phyloP scores from a whole-genome alignment of 1,284 basidiomycete species.

The Singerocomus rubriflavus region DNA sequence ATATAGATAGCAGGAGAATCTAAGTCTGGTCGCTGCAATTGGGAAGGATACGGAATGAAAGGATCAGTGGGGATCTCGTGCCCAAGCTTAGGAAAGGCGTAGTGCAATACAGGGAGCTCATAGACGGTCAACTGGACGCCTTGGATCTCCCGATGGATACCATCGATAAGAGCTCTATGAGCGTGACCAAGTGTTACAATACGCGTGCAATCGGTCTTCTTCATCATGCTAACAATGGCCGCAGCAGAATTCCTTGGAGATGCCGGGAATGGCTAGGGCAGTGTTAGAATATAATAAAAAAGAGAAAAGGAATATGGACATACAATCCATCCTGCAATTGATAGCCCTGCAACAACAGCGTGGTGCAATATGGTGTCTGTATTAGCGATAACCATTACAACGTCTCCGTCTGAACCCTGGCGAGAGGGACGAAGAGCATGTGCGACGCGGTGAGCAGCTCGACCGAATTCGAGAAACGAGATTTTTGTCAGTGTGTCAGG shows the following conservation, averaged over 20 bases:
- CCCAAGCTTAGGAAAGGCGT: conserved; percentile 31
- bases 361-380: conserved; percentile 30
- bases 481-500: conserved; percentile 13
- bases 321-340: conserved; percentile 29
- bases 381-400: conserved; percentile 31
- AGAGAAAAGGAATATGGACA: background rate
- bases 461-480: conserved; percentile 25
- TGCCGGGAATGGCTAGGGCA: conserved; percentile 31
- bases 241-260: conserved; percentile 31
- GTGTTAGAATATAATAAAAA: too few species aligned
- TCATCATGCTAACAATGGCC: conserved; percentile 28
- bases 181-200: conserved; percentile 24
- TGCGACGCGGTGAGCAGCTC: conserved; percentile 28
- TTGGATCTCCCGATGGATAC: conserved; percentile 7
- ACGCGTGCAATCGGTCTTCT: conserved; percentile 27
- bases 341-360: conserved; percentile 24
- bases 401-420: conserved; percentile 15
- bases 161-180: conserved; percentile 22
- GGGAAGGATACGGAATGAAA: conserved; percentile 26
- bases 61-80: conserved; percentile 20
- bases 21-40: conserved; percentile 4
- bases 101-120: conserved; percentile 26
- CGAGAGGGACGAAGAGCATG: conserved; percentile 17
- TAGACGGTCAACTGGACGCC: conserved; percentile 10
- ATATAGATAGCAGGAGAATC: conserved; percentile 20